Evolutionary conservation across 352 stramenopile species (phyloP).

Genomic region (Pythium dissimile): DNA sequence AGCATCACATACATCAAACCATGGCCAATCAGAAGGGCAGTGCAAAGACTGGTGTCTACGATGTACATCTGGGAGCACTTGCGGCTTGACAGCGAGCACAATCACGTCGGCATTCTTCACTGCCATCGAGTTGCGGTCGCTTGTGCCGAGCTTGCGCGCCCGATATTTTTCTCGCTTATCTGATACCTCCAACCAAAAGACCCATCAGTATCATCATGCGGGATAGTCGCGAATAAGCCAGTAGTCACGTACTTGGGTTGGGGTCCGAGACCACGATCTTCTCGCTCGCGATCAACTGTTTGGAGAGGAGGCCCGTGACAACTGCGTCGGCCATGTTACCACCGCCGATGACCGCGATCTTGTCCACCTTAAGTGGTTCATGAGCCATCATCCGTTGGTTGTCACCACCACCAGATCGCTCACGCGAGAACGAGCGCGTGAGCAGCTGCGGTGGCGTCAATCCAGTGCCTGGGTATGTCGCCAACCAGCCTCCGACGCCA

Average conservation of each 20-base stretch:
- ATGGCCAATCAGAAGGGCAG: neutral
- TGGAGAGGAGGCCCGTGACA: constrained; percentile 68
- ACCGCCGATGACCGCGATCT: constrained; percentile 79
- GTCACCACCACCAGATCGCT: neutral
- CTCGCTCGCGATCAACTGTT: constrained; percentile 55
- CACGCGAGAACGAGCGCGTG: constrained; percentile 15
- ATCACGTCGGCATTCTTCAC: constrained; percentile 88
- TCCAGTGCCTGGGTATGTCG: neutral
- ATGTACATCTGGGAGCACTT: constrained; percentile 89
- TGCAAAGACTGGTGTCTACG: too few species aligned
- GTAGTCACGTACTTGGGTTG: constrained; percentile 39
- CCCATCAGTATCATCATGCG: neutral
- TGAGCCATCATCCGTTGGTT: neutral
- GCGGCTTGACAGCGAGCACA: constrained; percentile 93
- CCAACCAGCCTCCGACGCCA: neutral
- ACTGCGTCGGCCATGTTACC: constrained; percentile 91
- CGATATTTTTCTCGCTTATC: constrained; percentile 65
- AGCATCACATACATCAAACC: neutral
- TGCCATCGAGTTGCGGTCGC: constrained; percentile 54
- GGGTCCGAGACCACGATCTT: constrained; percentile 83
- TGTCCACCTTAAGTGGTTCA: constrained; percentile 36
- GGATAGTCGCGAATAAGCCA: neutral
- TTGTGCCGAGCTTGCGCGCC: constrained; percentile 49
- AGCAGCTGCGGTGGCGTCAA: neutral
- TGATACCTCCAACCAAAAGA: too few species aligned